These are phyloP conservation scores for Nymphaea thermarum DNA, from an alignment of 164 flowering plant genomes.

Conservation along the genomic window DNA sequence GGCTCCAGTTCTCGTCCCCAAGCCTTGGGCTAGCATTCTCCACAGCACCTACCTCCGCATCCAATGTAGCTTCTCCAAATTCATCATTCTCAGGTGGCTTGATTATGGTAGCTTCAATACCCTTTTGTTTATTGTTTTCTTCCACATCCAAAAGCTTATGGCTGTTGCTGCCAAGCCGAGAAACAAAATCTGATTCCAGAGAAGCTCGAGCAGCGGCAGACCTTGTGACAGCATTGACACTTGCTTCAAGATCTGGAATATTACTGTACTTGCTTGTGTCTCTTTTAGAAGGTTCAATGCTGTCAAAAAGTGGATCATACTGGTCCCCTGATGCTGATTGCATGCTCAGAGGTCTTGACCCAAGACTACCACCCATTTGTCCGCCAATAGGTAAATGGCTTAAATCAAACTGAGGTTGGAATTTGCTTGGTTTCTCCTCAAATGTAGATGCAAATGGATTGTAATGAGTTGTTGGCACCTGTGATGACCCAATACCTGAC, in stretches of 20 bases:
- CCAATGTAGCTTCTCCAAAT: conserved; percentile 66
- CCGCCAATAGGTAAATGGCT: neutral
- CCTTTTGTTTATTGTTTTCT: conserved; percentile 34
- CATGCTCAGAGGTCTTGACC: neutral
- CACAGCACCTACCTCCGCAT: conserved; percentile 72
- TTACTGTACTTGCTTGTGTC: conserved; percentile 17
- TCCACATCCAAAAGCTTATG: conserved; percentile 33
- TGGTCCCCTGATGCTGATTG: conserved; percentile 25
- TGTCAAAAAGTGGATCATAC: conserved; percentile 87
- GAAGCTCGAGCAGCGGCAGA: conserved; percentile 4
- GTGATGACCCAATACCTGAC: conserved; percentile 29
- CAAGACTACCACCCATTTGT: neutral
- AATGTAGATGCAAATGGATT: conserved; percentile 70
- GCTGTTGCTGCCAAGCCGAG: conserved; percentile 17
- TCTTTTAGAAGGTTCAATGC: conserved; percentile 50
- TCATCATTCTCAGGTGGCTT: conserved; percentile 51
- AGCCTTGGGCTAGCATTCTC: conserved; percentile 45
- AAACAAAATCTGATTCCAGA: conserved; percentile 21
- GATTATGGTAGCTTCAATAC: conserved; percentile 20
- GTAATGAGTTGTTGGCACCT: conserved; percentile 29
- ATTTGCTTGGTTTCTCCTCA: conserved; percentile 16
- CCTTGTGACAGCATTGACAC: conserved; percentile 1
- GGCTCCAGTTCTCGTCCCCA: conserved; percentile 16
- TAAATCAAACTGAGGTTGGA: neutral
- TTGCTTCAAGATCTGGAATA: conserved; percentile 19